Evolutionary conservation across 768 basidiomycete genomes (phyloP).

Genomic region (Hemileccinum rubropunctum): DNA sequence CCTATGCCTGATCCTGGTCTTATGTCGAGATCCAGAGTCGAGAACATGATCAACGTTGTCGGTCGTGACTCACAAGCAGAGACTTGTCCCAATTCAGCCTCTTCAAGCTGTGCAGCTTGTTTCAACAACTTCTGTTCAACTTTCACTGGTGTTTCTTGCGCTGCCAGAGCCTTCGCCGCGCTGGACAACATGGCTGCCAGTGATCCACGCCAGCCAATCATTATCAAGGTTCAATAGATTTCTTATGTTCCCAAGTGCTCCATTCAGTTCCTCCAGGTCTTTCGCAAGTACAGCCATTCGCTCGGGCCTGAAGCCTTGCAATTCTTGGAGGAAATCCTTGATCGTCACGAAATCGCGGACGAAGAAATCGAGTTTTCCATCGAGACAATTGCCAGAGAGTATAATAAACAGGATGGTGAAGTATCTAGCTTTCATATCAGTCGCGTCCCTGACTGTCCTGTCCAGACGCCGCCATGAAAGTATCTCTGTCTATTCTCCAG

Average conservation of each 20-base stretch:
- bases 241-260: background rate
- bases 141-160: background rate
- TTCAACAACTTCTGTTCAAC: too few species aligned
- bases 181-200: conserved; percentile 32
- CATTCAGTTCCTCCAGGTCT: conserved; percentile 49
- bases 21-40: conserved; percentile 71
- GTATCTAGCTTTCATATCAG: conserved; percentile 9
- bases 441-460: background rate
- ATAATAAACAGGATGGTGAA: conserved; percentile 84
- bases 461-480: conserved; percentile 80
- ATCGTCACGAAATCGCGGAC: conserved; percentile 66
- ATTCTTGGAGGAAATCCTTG: conserved; percentile 68
- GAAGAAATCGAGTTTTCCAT: conserved; percentile 71
- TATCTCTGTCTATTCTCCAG: conserved; percentile 61
- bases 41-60: conserved; percentile 46
- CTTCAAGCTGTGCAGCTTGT: too few species aligned
- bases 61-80: background rate
- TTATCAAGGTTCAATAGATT: conserved; percentile 39
- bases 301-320: conserved; percentile 75
- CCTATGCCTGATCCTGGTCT: conserved; percentile 75
- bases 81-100: conserved; percentile 17
- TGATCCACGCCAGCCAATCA: conserved; percentile 38
- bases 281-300: conserved; percentile 86
- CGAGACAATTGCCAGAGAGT: conserved; percentile 80
- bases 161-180: too few species aligned